phyloP scores from a whole-genome alignment of 371 early-diverging fungal genomes.

The Cokeromyces recurvatus region DNA sequence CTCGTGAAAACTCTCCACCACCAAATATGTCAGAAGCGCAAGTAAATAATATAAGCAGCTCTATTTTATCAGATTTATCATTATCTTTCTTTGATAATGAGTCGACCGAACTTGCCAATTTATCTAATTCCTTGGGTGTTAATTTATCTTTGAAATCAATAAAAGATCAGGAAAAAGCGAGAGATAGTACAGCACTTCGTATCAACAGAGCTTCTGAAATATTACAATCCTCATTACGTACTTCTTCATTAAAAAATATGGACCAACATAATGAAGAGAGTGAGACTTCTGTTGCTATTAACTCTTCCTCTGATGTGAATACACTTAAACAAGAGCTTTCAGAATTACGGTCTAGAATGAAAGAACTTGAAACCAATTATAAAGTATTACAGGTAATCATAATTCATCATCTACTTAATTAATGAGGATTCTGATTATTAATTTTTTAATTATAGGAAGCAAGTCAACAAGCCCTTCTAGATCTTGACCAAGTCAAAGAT shows the following conservation, averaged over 20 bases:
- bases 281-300: not conserved
- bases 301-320: not conserved
- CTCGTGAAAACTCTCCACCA: constrained; percentile 9
- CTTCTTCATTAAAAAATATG: constrained; percentile 2
- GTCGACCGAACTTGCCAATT: constrained; percentile 14
- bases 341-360: constrained; percentile 9
- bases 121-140: constrained; percentile 17
- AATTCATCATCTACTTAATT: not conserved
- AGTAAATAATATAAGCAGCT: too few relatives aligned
- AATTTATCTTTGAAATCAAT: constrained; percentile 2
- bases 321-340: constrained; percentile 10
- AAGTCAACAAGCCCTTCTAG: constrained; percentile 24
- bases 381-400: constrained; percentile 12
- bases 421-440: not conserved
- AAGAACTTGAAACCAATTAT: constrained; percentile 19
- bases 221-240: constrained; percentile 11
- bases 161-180: not conserved
- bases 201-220: constrained; percentile 17
- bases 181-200: constrained; percentile 2
- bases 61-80: constrained; percentile 11
- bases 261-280: not conserved
- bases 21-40: too few relatives aligned
- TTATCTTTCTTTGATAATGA: constrained; percentile 17
- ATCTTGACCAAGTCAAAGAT: constrained; percentile 17
- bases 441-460: constrained; percentile 9